phyloP scores from a whole-genome alignment of 164 flowering plant genomes.

The Macadamia integrifolia region DNA sequence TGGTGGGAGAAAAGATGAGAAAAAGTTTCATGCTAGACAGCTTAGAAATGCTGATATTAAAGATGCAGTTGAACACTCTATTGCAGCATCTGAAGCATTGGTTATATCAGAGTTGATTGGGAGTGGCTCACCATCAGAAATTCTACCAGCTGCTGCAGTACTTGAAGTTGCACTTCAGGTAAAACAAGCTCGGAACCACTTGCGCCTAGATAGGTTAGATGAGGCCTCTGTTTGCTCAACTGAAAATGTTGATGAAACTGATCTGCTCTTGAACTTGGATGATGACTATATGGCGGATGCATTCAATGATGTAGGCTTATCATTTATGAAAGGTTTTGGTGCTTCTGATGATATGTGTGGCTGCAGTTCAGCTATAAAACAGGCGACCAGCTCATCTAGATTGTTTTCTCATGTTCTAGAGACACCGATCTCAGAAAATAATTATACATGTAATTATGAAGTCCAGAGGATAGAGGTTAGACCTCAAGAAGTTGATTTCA shows the following conservation, averaged over 20 bases:
- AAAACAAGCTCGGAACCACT: constrained; percentile 51
- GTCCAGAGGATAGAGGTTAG: constrained; percentile 8
- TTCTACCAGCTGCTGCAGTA: constrained; percentile 32
- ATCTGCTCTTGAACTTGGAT: constrained; percentile 57
- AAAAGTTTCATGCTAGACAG: constrained; percentile 9
- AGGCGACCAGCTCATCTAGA: constrained; percentile 5
- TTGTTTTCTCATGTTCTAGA: constrained; percentile 35
- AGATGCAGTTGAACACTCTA: constrained; percentile 63
- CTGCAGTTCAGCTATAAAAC: constrained; percentile 18
- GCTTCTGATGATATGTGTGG: constrained; percentile 17
- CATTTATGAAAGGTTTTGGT: too few species aligned
- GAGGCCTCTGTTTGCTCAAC: constrained; percentile 12
- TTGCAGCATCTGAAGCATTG: constrained; percentile 88
- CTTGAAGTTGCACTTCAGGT: constrained; percentile 68
- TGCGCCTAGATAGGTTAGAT: constrained; percentile 19
- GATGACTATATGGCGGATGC: constrained; percentile 54
- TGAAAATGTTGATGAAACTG: constrained; percentile 31
- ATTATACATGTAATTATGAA: constrained; percentile 14
- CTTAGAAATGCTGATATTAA: constrained; percentile 24
- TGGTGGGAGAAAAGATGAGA: constrained; percentile 12
- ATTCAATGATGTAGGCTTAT: constrained; percentile 67
- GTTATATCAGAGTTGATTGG: constrained; percentile 56
- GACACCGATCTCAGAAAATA: constrained; percentile 31
- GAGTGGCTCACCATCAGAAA: constrained; percentile 21
- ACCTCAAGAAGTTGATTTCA: constrained; percentile 12